phyloP scores from a whole-genome alignment of 768 basidiomycete species.

The Mycena alexandri region DNA sequence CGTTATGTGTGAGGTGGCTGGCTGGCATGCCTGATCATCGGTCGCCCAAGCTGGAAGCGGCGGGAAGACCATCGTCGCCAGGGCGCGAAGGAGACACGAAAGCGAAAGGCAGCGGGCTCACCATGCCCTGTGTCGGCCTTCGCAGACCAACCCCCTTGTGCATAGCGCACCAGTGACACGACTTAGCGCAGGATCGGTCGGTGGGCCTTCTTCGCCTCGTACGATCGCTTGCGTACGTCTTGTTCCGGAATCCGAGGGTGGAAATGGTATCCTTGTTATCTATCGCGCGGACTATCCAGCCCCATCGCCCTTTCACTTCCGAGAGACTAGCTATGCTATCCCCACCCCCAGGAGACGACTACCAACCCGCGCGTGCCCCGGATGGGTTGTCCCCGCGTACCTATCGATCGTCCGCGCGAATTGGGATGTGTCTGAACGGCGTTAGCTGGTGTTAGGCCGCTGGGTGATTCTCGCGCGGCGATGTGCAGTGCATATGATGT shows the following conservation, averaged over 20 bases:
- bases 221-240: slow-evolving; percentile 17
- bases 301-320: slow-evolving; percentile 11
- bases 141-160: background rate
- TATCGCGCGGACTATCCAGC: background rate
- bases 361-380: background rate
- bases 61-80: background rate
- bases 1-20: background rate
- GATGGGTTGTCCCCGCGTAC: background rate
- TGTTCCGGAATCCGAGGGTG: slow-evolving; percentile 27
- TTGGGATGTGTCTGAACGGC: background rate
- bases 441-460: slow-evolving; percentile 2
- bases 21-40: slow-evolving; percentile 7
- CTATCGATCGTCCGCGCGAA: background rate
- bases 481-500: slow-evolving; percentile 10
- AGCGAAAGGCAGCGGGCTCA: background rate
- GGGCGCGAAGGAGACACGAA: background rate
- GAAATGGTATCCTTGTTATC: slow-evolving; percentile 28
- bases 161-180: too few relatives aligned
- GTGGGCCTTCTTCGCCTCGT: slow-evolving; percentile 12
- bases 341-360: background rate
- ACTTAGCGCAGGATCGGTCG: background rate
- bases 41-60: background rate
- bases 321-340: background rate
- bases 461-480: slow-evolving; percentile 3
- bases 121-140: background rate